These are phyloP conservation scores for Quercus ilex DNA, from an alignment of 306 rosid species.

Conservation along the genomic window DNA sequence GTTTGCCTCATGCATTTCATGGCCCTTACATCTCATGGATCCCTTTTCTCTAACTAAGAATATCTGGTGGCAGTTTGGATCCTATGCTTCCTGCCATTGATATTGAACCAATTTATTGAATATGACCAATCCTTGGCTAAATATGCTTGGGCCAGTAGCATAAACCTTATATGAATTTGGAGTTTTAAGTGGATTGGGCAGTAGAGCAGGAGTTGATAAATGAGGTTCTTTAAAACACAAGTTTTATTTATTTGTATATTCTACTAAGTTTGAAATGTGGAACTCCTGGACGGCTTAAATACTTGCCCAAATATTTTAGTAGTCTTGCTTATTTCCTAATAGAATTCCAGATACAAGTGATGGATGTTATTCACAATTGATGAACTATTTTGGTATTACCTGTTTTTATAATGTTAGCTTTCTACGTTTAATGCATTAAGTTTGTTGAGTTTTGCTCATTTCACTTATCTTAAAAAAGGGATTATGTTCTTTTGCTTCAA, in stretches of 20 bases:
- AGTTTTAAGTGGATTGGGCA: background rate
- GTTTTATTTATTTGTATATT: background rate
- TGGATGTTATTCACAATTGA: no score
- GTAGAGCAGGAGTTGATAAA: background rate
- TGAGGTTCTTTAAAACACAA: background rate
- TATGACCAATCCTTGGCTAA: background rate
- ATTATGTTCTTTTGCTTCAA: background rate
- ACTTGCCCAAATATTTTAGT: background rate
- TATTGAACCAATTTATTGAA: background rate
- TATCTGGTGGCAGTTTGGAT: background rate
- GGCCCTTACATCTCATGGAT: background rate
- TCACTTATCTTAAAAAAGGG: constrained; percentile 6
- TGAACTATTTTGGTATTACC: no score
- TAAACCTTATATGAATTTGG: background rate
- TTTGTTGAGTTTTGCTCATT: constrained; percentile 14
- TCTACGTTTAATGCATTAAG: background rate
- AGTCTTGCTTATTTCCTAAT: background rate
- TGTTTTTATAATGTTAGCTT: no score
- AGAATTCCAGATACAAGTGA: background rate
- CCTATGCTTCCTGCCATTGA: background rate
- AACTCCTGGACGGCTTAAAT: background rate
- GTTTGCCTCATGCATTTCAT: background rate
- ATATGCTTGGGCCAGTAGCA: background rate
- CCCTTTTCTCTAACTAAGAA: background rate
- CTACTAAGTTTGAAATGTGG: background rate